phyloP scores from a whole-genome alignment of 2,329 filamentous ascomycete genomes.

The Paraphoma sp. region DNA sequence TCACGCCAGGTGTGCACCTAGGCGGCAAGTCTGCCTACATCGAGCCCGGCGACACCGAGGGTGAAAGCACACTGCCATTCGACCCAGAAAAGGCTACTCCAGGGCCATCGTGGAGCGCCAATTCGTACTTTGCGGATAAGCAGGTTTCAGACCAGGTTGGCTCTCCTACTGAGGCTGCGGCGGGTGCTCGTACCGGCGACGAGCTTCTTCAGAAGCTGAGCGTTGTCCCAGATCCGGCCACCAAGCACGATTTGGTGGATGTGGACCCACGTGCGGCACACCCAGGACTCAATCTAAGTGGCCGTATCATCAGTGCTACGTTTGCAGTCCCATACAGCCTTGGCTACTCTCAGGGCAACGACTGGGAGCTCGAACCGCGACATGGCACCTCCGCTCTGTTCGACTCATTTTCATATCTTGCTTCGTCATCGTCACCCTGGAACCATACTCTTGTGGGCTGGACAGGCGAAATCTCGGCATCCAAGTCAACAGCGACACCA shows the following conservation, averaged over 20 bases:
- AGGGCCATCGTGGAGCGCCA: conserved; percentile 46
- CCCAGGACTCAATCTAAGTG: conserved; percentile 64
- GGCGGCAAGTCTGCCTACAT: conserved; percentile 48
- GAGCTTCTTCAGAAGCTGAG: conserved; percentile 63
- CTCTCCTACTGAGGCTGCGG: conserved; percentile 52
- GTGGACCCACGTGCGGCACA: conserved; percentile 63
- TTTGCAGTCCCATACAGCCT: conserved; percentile 70
- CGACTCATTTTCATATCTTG: conserved; percentile 87
- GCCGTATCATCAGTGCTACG: conserved; percentile 68
- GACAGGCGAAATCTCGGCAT: conserved; percentile 76
- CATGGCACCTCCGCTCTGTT: conserved; percentile 91
- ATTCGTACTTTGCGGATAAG: conserved; percentile 44
- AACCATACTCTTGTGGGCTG: conserved; percentile 92
- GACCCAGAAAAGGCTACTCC: conserved; percentile 38
- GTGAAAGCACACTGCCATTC: conserved; percentile 32
- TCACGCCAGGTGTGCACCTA: conserved; percentile 51
- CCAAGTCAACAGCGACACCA: conserved; percentile 29
- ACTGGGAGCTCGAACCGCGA: conserved; percentile 75
- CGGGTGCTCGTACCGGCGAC: conserved; percentile 54
- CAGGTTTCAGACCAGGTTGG: conserved; percentile 21
- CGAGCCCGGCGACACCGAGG: conserved; percentile 23
- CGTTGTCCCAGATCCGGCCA: conserved; percentile 45
- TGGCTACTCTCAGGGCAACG: conserved; percentile 57
- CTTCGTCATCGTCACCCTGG: conserved; percentile 84
- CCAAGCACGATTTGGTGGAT: conserved; percentile 53